phyloP scores from a whole-genome alignment of 2,329 filamentous ascomycete genomes.

The Escovopsis sp. region DNA sequence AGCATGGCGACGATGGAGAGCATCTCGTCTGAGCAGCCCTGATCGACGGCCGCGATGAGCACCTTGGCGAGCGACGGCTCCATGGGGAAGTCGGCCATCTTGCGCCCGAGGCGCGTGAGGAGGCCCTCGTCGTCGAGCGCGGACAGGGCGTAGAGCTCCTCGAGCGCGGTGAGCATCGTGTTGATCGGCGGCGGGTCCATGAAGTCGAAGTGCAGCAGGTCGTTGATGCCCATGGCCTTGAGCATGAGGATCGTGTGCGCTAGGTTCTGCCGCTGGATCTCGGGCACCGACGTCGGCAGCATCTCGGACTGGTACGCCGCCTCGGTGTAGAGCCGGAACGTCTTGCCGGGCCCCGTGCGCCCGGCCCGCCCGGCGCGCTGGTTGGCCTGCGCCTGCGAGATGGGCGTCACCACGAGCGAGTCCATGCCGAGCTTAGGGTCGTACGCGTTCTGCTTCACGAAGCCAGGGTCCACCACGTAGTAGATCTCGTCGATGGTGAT shows the following conservation, averaged over 20 bases:
- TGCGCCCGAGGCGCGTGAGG: slow-evolving; percentile 76
- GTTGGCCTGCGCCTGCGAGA: slow-evolving; percentile 92
- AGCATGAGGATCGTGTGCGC: slow-evolving; percentile 91
- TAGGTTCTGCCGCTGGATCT: slow-evolving; percentile 90
- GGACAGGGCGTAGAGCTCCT: slow-evolving; percentile 84
- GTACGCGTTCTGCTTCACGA: slow-evolving; percentile 95
- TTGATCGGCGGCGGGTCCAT: slow-evolving; percentile 98
- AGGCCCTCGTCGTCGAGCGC: slow-evolving; percentile 92
- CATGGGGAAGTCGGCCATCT: slow-evolving; percentile 99
- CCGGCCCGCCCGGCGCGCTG: slow-evolving; percentile 87
- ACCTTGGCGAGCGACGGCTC: slow-evolving; percentile 84
- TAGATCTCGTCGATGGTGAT: slow-evolving; percentile 97
- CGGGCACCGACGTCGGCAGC: slow-evolving; percentile 88
- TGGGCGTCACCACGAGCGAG: slow-evolving; percentile 84
- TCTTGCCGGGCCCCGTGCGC: slow-evolving; percentile 88
- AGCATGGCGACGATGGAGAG: slow-evolving; percentile 93
- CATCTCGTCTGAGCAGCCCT: slow-evolving; percentile 85
- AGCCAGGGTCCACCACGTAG: slow-evolving; percentile 93
- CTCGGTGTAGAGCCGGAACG: slow-evolving; percentile 90
- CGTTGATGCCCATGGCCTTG: slow-evolving; percentile 98
- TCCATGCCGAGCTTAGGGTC: slow-evolving; percentile 98
- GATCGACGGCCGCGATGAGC: slow-evolving; percentile 73
- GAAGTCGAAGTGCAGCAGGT: slow-evolving; percentile 92
- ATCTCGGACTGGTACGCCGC: slow-evolving; percentile 93
- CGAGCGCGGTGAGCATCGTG: slow-evolving; percentile 90